Conservation (phyloP, 805 yeast species). For the Sugiyamaella marilandica region DNA sequence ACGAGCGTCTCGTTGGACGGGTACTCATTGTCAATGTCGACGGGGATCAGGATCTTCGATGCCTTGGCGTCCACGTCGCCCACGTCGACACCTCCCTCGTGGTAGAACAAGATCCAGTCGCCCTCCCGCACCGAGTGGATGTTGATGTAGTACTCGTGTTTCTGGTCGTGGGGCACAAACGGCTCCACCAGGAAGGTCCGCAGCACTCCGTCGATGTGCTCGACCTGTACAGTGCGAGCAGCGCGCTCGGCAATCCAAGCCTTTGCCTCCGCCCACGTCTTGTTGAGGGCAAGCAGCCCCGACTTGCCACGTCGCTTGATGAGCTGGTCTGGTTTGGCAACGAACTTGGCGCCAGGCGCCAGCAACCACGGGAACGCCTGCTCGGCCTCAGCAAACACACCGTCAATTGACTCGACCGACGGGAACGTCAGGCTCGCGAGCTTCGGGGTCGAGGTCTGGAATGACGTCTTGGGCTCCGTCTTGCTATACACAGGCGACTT, state of each 20-base stretch:
- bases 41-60: slow-evolving; percentile 39
- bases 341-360: slow-evolving; percentile 36
- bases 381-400: slow-evolving; percentile 36
- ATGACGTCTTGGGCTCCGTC: slow-evolving; percentile 29
- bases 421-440: slow-evolving; percentile 36
- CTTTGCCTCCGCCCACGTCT: slow-evolving; percentile 41
- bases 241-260: slow-evolving; percentile 43
- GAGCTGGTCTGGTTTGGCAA: slow-evolving; percentile 44
- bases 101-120: slow-evolving; percentile 44
- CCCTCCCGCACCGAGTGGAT: slow-evolving; percentile 46
- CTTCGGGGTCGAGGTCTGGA: slow-evolving; percentile 34
- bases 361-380: slow-evolving; percentile 39
- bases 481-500: slow-evolving; percentile 36
- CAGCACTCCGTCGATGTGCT: slow-evolving; percentile 37
- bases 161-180: slow-evolving; percentile 44
- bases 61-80: slow-evolving; percentile 47
- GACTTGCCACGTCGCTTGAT: slow-evolving; percentile 45
- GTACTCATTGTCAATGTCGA: slow-evolving; percentile 37
- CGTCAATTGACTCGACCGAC: slow-evolving; percentile 28
- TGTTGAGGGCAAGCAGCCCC: slow-evolving; percentile 41
- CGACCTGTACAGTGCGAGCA: slow-evolving; percentile 37
- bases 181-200: slow-evolving; percentile 43
- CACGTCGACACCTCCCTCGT: slow-evolving; percentile 47
- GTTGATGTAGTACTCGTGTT: slow-evolving; percentile 44
- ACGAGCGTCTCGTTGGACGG: slow-evolving; percentile 37